Evolutionary conservation across 2,329 filamentous ascomycete genomes (phyloP).

Genomic region (Alternaria brassicicola): DNA sequence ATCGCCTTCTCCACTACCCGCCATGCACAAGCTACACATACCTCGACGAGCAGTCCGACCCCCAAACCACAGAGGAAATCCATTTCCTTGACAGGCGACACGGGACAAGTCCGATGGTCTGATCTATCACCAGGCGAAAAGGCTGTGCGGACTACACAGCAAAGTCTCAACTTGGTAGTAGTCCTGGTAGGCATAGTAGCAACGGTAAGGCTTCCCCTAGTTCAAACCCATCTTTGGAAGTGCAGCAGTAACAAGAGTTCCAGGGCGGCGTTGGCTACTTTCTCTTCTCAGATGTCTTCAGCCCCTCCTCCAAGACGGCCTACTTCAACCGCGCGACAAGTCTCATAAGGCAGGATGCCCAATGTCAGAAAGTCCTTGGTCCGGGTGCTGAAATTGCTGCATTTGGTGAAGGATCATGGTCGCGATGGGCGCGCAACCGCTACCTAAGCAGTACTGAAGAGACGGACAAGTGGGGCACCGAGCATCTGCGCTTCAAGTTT

Average conservation of each 20-base stretch:
- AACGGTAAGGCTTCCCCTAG: constrained; percentile 64
- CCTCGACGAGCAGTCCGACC: constrained; percentile 26
- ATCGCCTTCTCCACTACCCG: constrained; percentile 36
- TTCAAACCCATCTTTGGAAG: neutral
- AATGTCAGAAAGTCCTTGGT: constrained; percentile 76
- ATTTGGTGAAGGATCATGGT: constrained; percentile 79
- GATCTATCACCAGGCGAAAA: constrained; percentile 79
- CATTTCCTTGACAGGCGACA: constrained; percentile 85
- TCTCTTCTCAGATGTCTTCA: constrained; percentile 47
- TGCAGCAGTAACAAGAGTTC: constrained; percentile 3
- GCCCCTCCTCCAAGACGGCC: constrained; percentile 77
- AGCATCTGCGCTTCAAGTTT: constrained; percentile 86
- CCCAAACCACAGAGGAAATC: constrained; percentile 64
- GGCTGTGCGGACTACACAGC: constrained; percentile 82
- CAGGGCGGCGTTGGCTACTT: constrained; percentile 71
- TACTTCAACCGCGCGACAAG: constrained; percentile 89
- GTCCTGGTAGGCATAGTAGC: constrained; percentile 75
- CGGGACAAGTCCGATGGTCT: constrained; percentile 80
- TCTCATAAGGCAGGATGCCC: constrained; percentile 73
- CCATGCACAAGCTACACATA: constrained; percentile 37
- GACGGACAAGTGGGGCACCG: constrained; percentile 74
- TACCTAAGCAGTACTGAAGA: constrained; percentile 67
- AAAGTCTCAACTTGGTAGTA: constrained; percentile 85
- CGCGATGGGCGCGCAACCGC: constrained; percentile 75
- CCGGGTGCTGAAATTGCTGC: constrained; percentile 75